Evolutionary conservation across 148 eudicot species (phyloP).

Genomic region (Silene latifolia): DNA sequence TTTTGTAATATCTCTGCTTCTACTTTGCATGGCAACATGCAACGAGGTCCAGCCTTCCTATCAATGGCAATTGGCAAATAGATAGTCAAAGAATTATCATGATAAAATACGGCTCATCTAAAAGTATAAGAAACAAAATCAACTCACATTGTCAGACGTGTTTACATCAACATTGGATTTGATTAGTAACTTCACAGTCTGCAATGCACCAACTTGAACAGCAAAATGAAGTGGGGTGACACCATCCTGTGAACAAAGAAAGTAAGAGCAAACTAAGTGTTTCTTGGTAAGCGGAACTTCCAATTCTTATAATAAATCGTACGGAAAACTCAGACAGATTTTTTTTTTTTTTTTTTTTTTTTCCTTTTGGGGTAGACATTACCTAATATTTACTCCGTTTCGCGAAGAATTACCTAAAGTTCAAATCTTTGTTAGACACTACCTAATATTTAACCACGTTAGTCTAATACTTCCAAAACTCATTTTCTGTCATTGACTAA

Average conservation of each 20-base stretch:
- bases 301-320: neutral
- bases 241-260: slow-evolving; percentile 57
- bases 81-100: slow-evolving; percentile 9
- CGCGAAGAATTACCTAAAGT: too few species aligned
- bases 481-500: too few species aligned
- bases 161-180: slow-evolving; percentile 78
- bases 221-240: slow-evolving; percentile 90
- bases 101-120: neutral
- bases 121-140: slow-evolving; percentile 3
- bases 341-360: too few species aligned
- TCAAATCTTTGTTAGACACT: too few species aligned
- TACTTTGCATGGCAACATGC: slow-evolving; percentile 85
- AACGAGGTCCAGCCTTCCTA: slow-evolving; percentile 98
- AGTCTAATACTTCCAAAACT: too few species aligned
- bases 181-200: slow-evolving; percentile 84
- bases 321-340: neutral
- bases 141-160: slow-evolving; percentile 64
- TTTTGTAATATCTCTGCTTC: slow-evolving; percentile 84
- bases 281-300: neutral
- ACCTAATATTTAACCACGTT: too few species aligned
- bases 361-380: too few species aligned
- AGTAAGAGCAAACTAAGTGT: slow-evolving; percentile 1
- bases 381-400: too few species aligned
- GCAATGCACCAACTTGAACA: slow-evolving; percentile 92
- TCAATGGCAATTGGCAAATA: neutral